Evolutionary conservation across 179 eudicot species (phyloP).

Genomic region (Beta corolliflora): DNA sequence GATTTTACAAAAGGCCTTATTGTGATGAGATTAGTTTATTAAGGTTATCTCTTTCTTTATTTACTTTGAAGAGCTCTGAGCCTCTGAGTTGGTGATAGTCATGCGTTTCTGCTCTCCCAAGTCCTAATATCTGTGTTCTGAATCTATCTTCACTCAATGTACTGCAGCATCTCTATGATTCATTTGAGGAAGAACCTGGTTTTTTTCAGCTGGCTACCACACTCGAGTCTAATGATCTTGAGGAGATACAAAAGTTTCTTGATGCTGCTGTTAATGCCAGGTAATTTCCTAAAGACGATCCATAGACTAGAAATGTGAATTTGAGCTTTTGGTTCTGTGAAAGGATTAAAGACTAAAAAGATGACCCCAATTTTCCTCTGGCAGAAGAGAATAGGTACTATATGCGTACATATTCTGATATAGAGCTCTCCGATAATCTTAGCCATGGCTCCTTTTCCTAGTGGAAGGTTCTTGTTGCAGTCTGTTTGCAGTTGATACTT

Average conservation of each 20-base stretch:
- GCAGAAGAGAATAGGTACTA: neutral
- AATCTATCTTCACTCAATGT: slow-evolving; percentile 11
- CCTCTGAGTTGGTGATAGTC: neutral
- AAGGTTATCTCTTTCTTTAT: neutral
- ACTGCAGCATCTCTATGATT: slow-evolving; percentile 74
- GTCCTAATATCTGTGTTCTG: neutral
- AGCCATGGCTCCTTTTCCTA: neutral
- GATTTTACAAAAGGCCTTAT: neutral
- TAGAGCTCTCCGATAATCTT: neutral
- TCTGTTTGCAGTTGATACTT: slow-evolving; percentile 2
- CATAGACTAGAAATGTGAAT: neutral
- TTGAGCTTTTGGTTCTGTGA: neutral
- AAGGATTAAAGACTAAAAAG: neutral
- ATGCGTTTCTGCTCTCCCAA: neutral
- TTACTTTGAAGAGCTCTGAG: neutral
- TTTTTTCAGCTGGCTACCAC: slow-evolving; percentile 86
- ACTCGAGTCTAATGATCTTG: slow-evolving; percentile 79
- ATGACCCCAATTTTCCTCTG: neutral
- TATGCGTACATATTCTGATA: neutral
- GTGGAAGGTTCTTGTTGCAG: neutral
- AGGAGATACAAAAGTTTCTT: slow-evolving; percentile 92
- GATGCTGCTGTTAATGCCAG: slow-evolving; percentile 75
- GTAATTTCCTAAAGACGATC: slow-evolving; percentile 32
- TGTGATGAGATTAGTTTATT: neutral
- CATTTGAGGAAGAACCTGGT: slow-evolving; percentile 81